Evolutionary conservation across 495 filamentous ascomycete genomes (phyloP).

Genomic region (Tuber calosporum): DNA sequence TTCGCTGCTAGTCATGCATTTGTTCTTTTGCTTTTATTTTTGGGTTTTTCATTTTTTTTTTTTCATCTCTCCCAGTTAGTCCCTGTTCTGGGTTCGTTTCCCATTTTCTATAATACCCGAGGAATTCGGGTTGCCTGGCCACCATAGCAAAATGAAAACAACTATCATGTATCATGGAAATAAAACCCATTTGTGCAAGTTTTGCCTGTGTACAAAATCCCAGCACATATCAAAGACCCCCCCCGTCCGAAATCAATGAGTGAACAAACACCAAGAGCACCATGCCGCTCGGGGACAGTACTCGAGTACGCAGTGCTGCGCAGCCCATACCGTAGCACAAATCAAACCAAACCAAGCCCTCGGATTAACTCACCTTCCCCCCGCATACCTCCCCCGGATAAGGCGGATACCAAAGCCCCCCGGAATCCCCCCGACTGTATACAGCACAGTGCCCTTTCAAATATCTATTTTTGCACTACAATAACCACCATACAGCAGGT

Average conservation of each 20-base stretch:
- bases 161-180: not conserved
- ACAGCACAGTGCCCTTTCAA: not conserved
- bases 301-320: not conserved
- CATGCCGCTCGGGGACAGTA: not conserved
- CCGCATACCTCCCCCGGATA: not conserved
- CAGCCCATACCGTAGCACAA: not conserved
- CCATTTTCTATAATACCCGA: slow-evolving; percentile 9
- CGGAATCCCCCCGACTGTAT: not conserved
- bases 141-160: not conserved
- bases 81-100: slow-evolving; percentile 11
- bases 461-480: not conserved
- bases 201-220: not conserved
- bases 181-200: not conserved
- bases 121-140: not conserved
- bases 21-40: slow-evolving; percentile 11
- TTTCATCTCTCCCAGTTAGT: slow-evolving; percentile 9
- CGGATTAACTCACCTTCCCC: not conserved
- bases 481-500: not conserved
- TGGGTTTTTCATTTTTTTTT: slow-evolving; percentile 13
- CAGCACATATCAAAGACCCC: not conserved
- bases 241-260: not conserved
- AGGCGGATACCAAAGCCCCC: not conserved
- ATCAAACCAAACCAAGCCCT: not conserved
- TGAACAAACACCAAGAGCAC: not conserved
- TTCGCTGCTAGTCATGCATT: slow-evolving; percentile 26